A percentile compares a stretch with the other conserved stretches of the same genome.
These are phyloP conservation scores for Boletus sp. DNA, from an alignment of 768 basidiomycete genomes.

Conservation along the genomic window DNA sequence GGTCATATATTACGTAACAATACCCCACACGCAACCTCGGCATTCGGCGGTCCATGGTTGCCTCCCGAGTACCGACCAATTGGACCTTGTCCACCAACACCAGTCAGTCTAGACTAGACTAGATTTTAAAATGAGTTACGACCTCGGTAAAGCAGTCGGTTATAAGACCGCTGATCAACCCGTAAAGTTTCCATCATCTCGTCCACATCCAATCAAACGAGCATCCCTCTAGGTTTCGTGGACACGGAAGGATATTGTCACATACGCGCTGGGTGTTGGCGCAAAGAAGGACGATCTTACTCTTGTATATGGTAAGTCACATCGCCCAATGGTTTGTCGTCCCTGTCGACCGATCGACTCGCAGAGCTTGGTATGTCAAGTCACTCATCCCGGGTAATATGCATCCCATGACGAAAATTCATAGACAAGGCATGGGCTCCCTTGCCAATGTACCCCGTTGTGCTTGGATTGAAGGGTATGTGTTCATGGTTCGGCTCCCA, in stretches of 20 bases:
- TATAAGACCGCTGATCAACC: slow-evolving; percentile 49
- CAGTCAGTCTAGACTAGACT: too few relatives aligned
- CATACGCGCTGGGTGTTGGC: slow-evolving; percentile 79
- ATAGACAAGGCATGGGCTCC: slow-evolving; percentile 69
- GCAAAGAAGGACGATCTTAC: slow-evolving; percentile 71
- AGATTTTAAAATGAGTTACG: slow-evolving; percentile 42
- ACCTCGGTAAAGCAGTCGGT: slow-evolving; percentile 70
- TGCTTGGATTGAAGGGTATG: slow-evolving; percentile 66
- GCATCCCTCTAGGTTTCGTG: slow-evolving; percentile 58
- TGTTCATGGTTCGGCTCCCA: background rate
- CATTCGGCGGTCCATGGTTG: background rate
- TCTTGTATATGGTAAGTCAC: slow-evolving; percentile 64
- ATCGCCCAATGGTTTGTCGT: background rate
- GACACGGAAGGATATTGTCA: slow-evolving; percentile 81
- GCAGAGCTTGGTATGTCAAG: slow-evolving; percentile 50
- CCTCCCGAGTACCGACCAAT: background rate
- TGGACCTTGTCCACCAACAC: background rate
- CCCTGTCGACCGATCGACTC: background rate
- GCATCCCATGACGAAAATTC: background rate
- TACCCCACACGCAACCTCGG: background rate
- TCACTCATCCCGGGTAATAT: background rate
- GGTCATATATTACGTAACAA: background rate
- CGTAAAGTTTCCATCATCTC: slow-evolving; percentile 37
- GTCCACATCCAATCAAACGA: background rate
- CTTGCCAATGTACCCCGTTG: slow-evolving; percentile 85